Evolutionary conservation across 1,284 basidiomycete species (phyloP).

Genomic region (Ceraceosorus guamensis): DNA sequence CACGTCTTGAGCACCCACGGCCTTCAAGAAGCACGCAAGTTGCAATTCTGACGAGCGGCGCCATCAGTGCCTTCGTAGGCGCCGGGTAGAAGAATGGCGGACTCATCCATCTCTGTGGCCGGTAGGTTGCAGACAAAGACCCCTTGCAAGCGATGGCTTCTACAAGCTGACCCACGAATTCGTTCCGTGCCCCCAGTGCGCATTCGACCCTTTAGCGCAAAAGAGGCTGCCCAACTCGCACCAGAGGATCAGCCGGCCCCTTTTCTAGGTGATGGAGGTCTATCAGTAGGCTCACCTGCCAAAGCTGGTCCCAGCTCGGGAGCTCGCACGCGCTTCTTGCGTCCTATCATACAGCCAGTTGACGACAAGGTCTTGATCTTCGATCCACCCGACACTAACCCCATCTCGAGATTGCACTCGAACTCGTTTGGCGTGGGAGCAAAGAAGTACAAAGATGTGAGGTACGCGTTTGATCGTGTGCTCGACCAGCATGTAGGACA

Average conservation of each 20-base stretch:
- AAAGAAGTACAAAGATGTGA: constrained; percentile 29
- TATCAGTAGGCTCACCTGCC: constrained; percentile 24
- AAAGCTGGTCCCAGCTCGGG: not conserved
- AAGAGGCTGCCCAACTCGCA: constrained; percentile 35
- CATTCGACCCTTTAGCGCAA: constrained; percentile 43
- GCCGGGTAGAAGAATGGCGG: constrained; percentile 9
- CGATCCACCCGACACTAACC: constrained; percentile 42
- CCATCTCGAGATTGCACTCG: constrained; percentile 26
- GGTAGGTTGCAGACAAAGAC: not conserved
- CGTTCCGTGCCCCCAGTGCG: constrained; percentile 24
- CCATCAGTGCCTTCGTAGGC: too few relatives aligned
- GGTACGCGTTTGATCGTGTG: constrained; percentile 47
- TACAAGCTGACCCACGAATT: not conserved
- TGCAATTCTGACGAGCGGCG: too few relatives aligned
- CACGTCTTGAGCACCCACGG: too few relatives aligned
- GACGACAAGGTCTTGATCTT: constrained; percentile 47
- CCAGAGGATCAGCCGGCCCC: constrained; percentile 34
- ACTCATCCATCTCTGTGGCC: constrained; percentile 15
- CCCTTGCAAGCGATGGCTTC: not conserved
- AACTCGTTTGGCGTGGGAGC: constrained; percentile 2
- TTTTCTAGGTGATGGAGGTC: constrained; percentile 47
- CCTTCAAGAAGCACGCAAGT: too few relatives aligned
- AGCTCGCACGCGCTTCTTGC: constrained; percentile 29
- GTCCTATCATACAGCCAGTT: constrained; percentile 42
- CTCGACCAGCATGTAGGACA: constrained; percentile 38